phyloP scores from a whole-genome alignment of 805 yeast genomes.

The Spathaspora sp. region DNA sequence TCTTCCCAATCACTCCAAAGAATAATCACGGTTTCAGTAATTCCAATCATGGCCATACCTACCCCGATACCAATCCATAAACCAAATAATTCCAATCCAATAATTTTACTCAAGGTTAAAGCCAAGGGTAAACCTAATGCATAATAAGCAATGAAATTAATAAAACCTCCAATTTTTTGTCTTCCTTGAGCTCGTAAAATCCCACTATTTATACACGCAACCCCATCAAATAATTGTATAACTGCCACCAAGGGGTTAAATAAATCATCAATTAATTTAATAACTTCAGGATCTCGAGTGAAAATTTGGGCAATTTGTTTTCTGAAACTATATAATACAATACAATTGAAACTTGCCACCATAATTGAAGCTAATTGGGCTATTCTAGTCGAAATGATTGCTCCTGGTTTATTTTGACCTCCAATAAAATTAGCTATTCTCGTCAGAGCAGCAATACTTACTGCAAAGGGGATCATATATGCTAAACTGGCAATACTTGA shows the following conservation, averaged over 20 bases:
- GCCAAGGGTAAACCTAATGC: slow-evolving; percentile 68
- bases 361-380: slow-evolving; percentile 28
- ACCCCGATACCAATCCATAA: slow-evolving; percentile 72
- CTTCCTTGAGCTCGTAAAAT: slow-evolving; percentile 73
- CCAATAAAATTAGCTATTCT: slow-evolving; percentile 45
- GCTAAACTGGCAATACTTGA: slow-evolving; percentile 43
- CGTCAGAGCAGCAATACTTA: slow-evolving; percentile 42
- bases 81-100: slow-evolving; percentile 51
- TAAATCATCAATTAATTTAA: slow-evolving; percentile 45
- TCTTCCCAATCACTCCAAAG: slow-evolving; percentile 50
- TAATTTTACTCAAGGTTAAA: slow-evolving; percentile 45
- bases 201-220: slow-evolving; percentile 71
- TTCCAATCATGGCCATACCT: slow-evolving; percentile 56
- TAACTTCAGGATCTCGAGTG: slow-evolving; percentile 59
- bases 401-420: slow-evolving; percentile 36
- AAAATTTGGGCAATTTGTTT: slow-evolving; percentile 53
- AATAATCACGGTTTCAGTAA: slow-evolving; percentile 45
- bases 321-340: slow-evolving; percentile 44
- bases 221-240: slow-evolving; percentile 65
- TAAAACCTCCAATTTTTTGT: slow-evolving; percentile 67
- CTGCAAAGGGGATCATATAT: slow-evolving; percentile 45
- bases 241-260: slow-evolving; percentile 61
- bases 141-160: slow-evolving; percentile 71
- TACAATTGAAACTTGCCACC: slow-evolving; percentile 36
- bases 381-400: slow-evolving; percentile 30